Evolutionary conservation across 2,329 filamentous ascomycete species (phyloP), one percentile per base, ranked within the genome.

Genomic region (Neoascochyta sp.): DNA sequence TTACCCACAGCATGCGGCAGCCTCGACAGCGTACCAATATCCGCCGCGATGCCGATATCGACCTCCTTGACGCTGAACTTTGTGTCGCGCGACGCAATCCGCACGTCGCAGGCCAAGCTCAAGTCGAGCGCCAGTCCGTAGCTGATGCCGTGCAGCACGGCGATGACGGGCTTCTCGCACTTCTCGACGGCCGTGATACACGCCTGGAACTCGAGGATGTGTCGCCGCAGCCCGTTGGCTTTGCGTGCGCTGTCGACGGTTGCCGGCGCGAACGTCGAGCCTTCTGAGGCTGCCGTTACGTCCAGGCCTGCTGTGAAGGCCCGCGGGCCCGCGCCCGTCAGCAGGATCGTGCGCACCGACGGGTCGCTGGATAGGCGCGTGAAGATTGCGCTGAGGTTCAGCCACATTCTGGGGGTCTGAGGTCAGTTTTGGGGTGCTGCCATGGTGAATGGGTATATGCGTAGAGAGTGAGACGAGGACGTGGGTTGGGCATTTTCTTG

Each of bases 261-360:
- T 8, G 39, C 18, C 9, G 33, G 19, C 4, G 47, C 24, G 12
- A 76, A 52, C 1, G 69, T 63, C 18, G 71, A 70, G 17, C 71
- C 70, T 48, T 77, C 52, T 9, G 72, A 73, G 9, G 83, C 82
- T 6, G 81, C 80, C 55, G 82, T 52, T 4, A 95, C 82, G 62
- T 96, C 90, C 12, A 96, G 69, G 0, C 90, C 90, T 0, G 86
- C 74, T 2, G 85, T 89, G 68, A 95, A 96, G 16, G 86, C 89
- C 46, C 80, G 77, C 24, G 86, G 79, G 22, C 90, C 90, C 12
- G 83, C 81, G 31, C 85, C 88, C 15, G 83, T 86, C 47, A 95
- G 71, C 40, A 95, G 67, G 34, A 95, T 75, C 41, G 76, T 79
- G 41, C 90, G 84, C 32, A 94, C 76, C 22, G 81, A 72, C 1